Conservation (phyloP, 2,329 filamentous ascomycete species). For the Lomentospora prolificans region DNA sequence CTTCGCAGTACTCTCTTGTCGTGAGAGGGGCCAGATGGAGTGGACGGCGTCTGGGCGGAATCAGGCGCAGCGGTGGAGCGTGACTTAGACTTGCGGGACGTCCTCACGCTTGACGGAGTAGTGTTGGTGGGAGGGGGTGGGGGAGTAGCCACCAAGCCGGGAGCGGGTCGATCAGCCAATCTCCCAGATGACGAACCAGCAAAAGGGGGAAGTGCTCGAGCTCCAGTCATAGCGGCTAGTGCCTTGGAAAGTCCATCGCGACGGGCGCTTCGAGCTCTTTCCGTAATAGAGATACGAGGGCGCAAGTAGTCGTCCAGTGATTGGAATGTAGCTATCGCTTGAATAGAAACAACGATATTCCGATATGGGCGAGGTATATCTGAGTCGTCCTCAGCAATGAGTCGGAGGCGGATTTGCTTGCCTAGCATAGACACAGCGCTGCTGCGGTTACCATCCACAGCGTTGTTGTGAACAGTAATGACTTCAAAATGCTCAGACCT, state of each 20-base stretch:
- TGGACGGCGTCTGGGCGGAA: constrained; percentile 31
- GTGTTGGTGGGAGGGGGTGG: constrained; percentile 25
- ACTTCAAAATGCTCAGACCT: constrained; percentile 97
- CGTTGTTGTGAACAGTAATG: constrained; percentile 86
- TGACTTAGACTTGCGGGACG: constrained; percentile 34
- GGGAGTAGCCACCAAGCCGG: constrained; percentile 25
- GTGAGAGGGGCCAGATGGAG: constrained; percentile 36
- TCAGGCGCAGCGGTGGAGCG: constrained; percentile 25
- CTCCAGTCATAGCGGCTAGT: constrained; percentile 68
- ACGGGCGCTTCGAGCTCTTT: constrained; percentile 40
- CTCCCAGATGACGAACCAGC: constrained; percentile 31
- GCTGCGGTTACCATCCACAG: constrained; percentile 79
- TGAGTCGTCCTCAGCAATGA: constrained; percentile 82
- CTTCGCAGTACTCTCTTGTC: constrained; percentile 53
- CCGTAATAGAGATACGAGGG: constrained; percentile 59
- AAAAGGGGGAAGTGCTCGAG: constrained; percentile 46
- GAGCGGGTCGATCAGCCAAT: constrained; percentile 33
- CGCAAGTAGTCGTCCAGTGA: constrained; percentile 91
- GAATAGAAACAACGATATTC: constrained; percentile 97
- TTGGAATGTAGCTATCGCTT: constrained; percentile 97
- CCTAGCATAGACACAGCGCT: constrained; percentile 93
- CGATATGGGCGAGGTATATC: constrained; percentile 80
- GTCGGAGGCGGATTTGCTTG: constrained; percentile 83
- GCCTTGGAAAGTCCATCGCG: constrained; percentile 57
- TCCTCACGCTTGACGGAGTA: constrained; percentile 33